A percentile compares a stretch with the other conserved stretches of the same genome.
Conservation (phyloP, 768 basidiomycete genomes). For the Suillus spraguei region DNA sequence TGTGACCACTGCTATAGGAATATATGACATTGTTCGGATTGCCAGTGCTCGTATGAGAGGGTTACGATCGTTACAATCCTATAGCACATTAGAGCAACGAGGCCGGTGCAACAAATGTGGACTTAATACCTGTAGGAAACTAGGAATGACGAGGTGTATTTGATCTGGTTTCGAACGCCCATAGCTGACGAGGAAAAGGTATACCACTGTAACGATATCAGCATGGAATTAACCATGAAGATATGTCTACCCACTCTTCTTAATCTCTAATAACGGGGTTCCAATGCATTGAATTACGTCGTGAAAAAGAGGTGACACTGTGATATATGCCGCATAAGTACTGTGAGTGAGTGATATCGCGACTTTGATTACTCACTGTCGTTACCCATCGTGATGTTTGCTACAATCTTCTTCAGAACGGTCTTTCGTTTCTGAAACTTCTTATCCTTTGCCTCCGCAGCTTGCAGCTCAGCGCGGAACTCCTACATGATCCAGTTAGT, state of each 20-base stretch:
- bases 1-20: constrained; percentile 87
- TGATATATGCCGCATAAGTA: constrained; percentile 18
- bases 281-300: constrained; percentile 94
- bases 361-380: constrained; percentile 71
- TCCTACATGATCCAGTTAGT: constrained; percentile 50
- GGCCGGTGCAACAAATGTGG: background rate
- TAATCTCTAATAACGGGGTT: constrained; percentile 96
- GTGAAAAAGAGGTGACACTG: constrained; percentile 94
- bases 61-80: constrained; percentile 97
- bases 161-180: constrained; percentile 93
- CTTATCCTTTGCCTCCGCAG: constrained; percentile 95
- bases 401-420: constrained; percentile 95
- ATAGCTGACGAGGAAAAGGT: constrained; percentile 96
- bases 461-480: constrained; percentile 89
- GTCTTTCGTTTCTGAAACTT: constrained; percentile 93
- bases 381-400: constrained; percentile 99
- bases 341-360: constrained; percentile 16
- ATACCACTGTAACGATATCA: constrained; percentile 72
- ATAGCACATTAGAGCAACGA: constrained; percentile 19
- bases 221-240: background rate
- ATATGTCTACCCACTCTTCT: constrained; percentile 80
- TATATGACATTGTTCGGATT: constrained; percentile 99
- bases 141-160: constrained; percentile 87
- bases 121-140: constrained; percentile 74
- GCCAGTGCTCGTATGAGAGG: constrained; percentile 96